These are phyloP conservation scores for Leishmania major DNA, from an alignment of 208 protist genomes.

Conservation along the genomic window DNA sequence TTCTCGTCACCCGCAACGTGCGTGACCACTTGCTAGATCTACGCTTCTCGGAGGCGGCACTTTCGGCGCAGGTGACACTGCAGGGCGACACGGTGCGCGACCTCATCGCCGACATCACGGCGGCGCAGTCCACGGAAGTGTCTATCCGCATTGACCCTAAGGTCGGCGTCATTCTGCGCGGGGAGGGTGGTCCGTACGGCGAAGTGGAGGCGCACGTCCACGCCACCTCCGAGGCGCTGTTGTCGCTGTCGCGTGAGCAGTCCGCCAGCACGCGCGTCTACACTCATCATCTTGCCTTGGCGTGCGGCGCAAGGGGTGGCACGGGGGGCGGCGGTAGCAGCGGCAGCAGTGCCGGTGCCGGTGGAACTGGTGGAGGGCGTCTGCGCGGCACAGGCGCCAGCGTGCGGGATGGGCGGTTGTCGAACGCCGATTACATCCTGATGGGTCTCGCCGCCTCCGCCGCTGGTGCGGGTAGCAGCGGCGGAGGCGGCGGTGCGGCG, in stretches of 20 bases:
- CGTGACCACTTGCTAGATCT: slow-evolving; percentile 65
- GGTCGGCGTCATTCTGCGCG: slow-evolving; percentile 53
- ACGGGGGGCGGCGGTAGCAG: slow-evolving; percentile 12
- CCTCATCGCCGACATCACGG: slow-evolving; percentile 58
- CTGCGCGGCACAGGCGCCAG: not conserved
- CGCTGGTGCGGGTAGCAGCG: slow-evolving; percentile 6
- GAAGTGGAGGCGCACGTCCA: slow-evolving; percentile 49
- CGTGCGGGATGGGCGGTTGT: slow-evolving; percentile 61
- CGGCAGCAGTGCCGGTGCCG: slow-evolving; percentile 2
- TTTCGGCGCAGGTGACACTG: slow-evolving; percentile 54
- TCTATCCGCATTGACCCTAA: slow-evolving; percentile 37
- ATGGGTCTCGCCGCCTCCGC: slow-evolving; percentile 20
- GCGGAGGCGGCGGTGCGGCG: slow-evolving; percentile 11
- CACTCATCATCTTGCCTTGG: slow-evolving; percentile 66
- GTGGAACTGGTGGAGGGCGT: slow-evolving; percentile 8
- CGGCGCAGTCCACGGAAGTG: slow-evolving; percentile 62
- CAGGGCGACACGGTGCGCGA: slow-evolving; percentile 62
- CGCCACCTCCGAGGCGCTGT: slow-evolving; percentile 43
- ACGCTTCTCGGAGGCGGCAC: slow-evolving; percentile 48
- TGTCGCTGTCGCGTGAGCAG: slow-evolving; percentile 32
- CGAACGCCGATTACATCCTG: slow-evolving; percentile 28
- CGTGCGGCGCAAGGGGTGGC: slow-evolving; percentile 44
- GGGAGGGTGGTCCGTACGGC: slow-evolving; percentile 58
- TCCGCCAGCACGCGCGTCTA: slow-evolving; percentile 55
- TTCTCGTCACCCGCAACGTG: slow-evolving; percentile 64